Base-by-base conservation (phyloP, 805 yeast species). In the Candida michaelii region DNA sequence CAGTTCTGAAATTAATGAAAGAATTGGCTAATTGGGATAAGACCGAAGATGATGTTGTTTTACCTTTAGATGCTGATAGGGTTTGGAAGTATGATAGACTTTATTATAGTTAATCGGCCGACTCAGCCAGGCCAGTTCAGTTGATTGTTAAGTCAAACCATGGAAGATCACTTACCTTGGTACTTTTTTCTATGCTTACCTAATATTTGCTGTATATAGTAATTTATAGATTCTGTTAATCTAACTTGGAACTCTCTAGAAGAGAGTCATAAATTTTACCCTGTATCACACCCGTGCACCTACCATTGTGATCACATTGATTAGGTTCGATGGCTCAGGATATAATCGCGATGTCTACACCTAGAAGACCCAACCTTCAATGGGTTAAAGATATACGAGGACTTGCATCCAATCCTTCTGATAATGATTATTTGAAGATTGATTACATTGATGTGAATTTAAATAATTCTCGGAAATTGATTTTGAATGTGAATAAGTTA, bases 11-110 rank as follows among this genome's bases (percentile, higher is more conserved):
- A 25, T 52, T 68, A 3, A 66, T 70, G 42, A 56, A 54, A 17
- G 67, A 62, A 40, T 46, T 69, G 47, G 59, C 59, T 36, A 42
- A 53, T 21, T 59, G 64, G 60, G 53, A 51, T 3, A 54, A 59
- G n/a, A 44, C 45, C 35, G 42, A 46, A 12, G 50, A 46, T 14
- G 49, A 47, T 10, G 40, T 38, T 3, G 48, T 47, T 10, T 55
- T 66, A 44, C 73, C 72, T 2, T 27, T 46, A 5, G 66, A 66
- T 14, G 51, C 54, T 7, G 54, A 53, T 21, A 56, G 55, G 10
- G 50, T 56, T 16, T 66, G 71, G 71, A 56, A 59, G 30, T 52
- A 62, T 50, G 74, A 68, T 48, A 46, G 72, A 35, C 50, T 63
- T 8, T 43, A 23, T 17, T 36, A 29, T 35, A 11, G 21, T 15